A percentile compares a stretch with the other conserved stretches of the same genome.
phyloP scores from a whole-genome alignment of 2,329 filamentous ascomycete species.

The Cephalotrichum gorgonifer region DNA sequence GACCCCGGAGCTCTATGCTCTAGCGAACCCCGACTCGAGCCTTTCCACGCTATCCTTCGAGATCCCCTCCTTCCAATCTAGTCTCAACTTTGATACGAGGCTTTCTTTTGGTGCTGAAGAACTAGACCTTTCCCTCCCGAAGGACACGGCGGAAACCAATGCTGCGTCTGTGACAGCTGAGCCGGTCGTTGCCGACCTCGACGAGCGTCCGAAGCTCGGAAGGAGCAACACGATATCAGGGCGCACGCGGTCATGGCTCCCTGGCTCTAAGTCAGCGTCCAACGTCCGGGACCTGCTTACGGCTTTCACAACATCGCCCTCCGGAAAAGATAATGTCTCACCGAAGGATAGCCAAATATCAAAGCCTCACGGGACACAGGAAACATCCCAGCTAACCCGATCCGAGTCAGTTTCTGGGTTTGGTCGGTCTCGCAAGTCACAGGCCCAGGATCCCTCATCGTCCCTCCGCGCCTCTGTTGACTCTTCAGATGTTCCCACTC shows the following conservation, averaged over 20 bases:
- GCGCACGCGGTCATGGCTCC: slow-evolving; percentile 42
- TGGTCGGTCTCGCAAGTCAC: slow-evolving; percentile 2
- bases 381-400: neutral
- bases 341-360: neutral
- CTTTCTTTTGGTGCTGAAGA: slow-evolving; percentile 22
- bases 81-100: slow-evolving; percentile 35
- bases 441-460: slow-evolving; percentile 5
- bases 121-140: neutral
- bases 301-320: neutral
- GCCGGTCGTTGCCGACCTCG: slow-evolving; percentile 3
- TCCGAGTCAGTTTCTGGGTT: neutral
- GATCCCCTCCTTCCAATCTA: slow-evolving; percentile 41
- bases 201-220: slow-evolving; percentile 15
- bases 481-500: neutral
- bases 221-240: slow-evolving; percentile 37
- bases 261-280: slow-evolving; percentile 29
- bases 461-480: slow-evolving; percentile 6
- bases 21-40: slow-evolving; percentile 16
- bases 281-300: slow-evolving; percentile 20
- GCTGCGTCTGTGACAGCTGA: neutral
- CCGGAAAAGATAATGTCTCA: neutral
- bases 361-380: neutral
- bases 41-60: slow-evolving; percentile 29
- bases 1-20: slow-evolving; percentile 16
- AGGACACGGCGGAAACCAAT: neutral